A percentile compares a stretch with the other conserved stretches of the same genome.
phyloP scores from a whole-genome alignment of 352 stramenopile genomes.

The Globisporangium polare region DNA sequence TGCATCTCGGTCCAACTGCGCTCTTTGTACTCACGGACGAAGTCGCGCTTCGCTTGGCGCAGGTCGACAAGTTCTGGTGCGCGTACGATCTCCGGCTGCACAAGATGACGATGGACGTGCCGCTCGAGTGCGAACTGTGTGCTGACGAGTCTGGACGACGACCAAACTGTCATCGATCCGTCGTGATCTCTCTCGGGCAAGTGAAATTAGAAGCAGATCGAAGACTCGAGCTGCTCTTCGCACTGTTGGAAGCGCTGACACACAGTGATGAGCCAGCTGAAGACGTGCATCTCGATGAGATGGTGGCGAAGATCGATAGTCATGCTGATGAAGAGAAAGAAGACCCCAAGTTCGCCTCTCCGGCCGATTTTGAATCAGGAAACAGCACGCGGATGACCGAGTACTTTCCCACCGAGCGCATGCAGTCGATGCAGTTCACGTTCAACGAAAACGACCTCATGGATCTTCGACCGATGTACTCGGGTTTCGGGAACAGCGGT shows the following conservation, averaged over 20 bases:
- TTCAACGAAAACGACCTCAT: slow-evolving; percentile 50
- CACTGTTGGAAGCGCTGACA: slow-evolving; percentile 70
- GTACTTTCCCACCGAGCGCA: slow-evolving; percentile 41
- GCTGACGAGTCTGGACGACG: slow-evolving; percentile 55
- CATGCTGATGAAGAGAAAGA: slow-evolving; percentile 24
- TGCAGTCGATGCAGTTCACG: slow-evolving; percentile 65
- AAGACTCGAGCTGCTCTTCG: slow-evolving; percentile 76
- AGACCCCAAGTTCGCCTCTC: slow-evolving; percentile 9
- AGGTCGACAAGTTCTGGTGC: slow-evolving; percentile 78
- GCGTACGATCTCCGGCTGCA: slow-evolving; percentile 71
- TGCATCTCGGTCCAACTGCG: slow-evolving; percentile 71
- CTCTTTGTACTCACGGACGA: slow-evolving; percentile 84
- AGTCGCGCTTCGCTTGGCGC: slow-evolving; percentile 78
- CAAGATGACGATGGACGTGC: slow-evolving; percentile 31
- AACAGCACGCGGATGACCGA: slow-evolving; percentile 21
- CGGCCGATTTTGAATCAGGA: slow-evolving; percentile 21
- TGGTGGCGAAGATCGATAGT: slow-evolving; percentile 24
- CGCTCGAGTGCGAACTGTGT: slow-evolving; percentile 53
- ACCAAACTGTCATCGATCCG: slow-evolving; percentile 54
- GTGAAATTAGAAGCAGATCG: slow-evolving; percentile 85
- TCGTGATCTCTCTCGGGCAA: slow-evolving; percentile 69
- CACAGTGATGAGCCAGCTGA: slow-evolving; percentile 25
- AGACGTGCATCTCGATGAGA: slow-evolving; percentile 26
- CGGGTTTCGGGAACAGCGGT: slow-evolving; percentile 39
- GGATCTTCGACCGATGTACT: slow-evolving; percentile 63